Evolutionary conservation across 805 yeast species (phyloP), one percentile per base, ranked within the genome.

Genomic region (Teunomyces lycoperdinae): DNA sequence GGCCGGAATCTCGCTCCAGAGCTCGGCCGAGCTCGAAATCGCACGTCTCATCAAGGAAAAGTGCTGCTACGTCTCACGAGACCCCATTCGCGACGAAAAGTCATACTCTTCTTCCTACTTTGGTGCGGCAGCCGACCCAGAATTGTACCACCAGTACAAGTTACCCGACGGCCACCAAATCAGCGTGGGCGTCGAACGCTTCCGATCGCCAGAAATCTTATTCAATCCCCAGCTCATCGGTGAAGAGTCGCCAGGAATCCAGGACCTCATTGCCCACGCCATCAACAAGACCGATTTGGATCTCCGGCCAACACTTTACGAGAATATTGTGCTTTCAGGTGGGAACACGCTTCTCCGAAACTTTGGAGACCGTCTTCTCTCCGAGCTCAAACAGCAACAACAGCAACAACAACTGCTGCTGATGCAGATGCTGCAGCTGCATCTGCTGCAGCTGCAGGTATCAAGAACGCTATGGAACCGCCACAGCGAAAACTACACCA

Each of bases 91-190:
- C 20, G 89, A 84, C 54, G 90, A 84, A 53, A 74, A 73, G 44
- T 63, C 72, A 36, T 80, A 74, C 64, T 44, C 53, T 9, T 44
- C 58, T 3, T 48, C 55, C 4, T 50, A 53, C 24, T 47, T 52
- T 32, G 48, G 49, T 16, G 42, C 43, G 16, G 46, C 48, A 4
- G 50, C 61, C 45, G 55, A 32, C 47, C 59, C 33, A 26, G 68
- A 62, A 9, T 54, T 67, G 13, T 58, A 66, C 30, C 54, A 70
- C 45, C 46, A 66, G 8, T 90, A 80, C 64, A 79, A 74, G 56
- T 70, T 91, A 14, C 98, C 98, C 0, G 98, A 91, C 66, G 97
- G 97, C 1, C 86, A 87, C 58, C 61, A 67, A 3, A 64, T 92
- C 36, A 71, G 67, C 30, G 56, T 89, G 16, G 90, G 89, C 1